Base-by-base conservation (phyloP, 2,329 filamentous ascomycete genomes). In the Diaporthe longicolla region DNA sequence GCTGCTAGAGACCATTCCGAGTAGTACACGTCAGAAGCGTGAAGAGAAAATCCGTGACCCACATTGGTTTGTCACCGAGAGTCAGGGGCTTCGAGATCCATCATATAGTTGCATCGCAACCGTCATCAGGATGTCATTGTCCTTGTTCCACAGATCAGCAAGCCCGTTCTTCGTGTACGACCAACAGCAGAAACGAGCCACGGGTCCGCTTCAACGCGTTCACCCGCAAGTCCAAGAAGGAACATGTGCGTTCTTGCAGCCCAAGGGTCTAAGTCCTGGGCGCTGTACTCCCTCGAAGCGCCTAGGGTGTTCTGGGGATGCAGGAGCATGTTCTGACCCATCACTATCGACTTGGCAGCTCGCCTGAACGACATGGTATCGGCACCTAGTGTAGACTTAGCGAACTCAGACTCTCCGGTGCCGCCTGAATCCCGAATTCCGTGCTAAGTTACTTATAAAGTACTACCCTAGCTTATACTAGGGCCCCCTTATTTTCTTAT, bases 321-420 rank as follows among this genome's bases (percentile, higher is more conserved):
- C 32, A 68, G n/a, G 54, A 68, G 48, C 43, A 68, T 68, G 4
- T 40, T 24, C 17, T 26, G 15, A 26, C 4, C 17, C 21, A 29
- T 54, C 48, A 24, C n/a, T 52, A 68, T 68, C 17, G 63, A 26
- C 63, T 68, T 68, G 48, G 63, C 63, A 68, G 63, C 45, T 26
- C 15, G 32, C 15, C 63, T 26, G 48, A 29, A 40, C 63, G n/a
- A 66, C 29, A 48, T n/a, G 19, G 13, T 52, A 10, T 35, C 19
- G 61, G 61, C 61, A 21, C 61, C 26, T 52, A 50, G 29, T n/a
- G 50, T 66, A 35, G 32, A 35, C 32, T 35, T 8, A 35, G 32
- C 32, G 8, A 35, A 35, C 32, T 35, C 32, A 35, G 32, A 35
- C 32, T 35, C 32, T 35, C 8, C 8, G 32, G 32, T 35, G 32